Percentiles rank a stretch among this genome's conserved stretches.
Evolutionary conservation across 2,329 filamentous ascomycete species (phyloP).

Genomic region (Lecanicillium sp.): DNA sequence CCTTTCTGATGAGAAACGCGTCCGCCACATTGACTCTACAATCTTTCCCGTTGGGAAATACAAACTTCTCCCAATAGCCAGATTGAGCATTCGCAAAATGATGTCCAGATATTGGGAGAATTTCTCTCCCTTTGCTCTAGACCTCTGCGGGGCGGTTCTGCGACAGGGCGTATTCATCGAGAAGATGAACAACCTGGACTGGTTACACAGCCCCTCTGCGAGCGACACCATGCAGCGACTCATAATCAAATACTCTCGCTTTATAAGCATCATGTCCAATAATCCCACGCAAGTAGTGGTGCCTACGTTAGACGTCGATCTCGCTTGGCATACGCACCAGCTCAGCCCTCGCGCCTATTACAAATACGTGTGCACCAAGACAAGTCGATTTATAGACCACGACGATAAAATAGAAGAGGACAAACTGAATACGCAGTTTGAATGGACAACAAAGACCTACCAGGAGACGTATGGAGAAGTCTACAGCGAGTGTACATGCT

Average conservation of each 20-base stretch:
- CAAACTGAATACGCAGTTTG: constrained; percentile 55
- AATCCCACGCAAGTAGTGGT: constrained; percentile 42
- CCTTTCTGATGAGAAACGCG: constrained; percentile 25
- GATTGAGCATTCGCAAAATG: constrained; percentile 51
- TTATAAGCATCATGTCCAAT: constrained; percentile 48
- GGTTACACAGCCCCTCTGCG: constrained; percentile 64
- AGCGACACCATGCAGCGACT: constrained; percentile 55
- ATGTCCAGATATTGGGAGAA: constrained; percentile 67
- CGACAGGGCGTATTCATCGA: constrained; percentile 58
- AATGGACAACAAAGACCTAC: constrained; percentile 65
- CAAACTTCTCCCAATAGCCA: constrained; percentile 14
- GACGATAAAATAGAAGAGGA: constrained; percentile 74
- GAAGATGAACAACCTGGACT: constrained; percentile 71
- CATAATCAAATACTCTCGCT: constrained; percentile 56
- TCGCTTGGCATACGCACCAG: constrained; percentile 78
- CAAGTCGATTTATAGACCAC: constrained; percentile 61
- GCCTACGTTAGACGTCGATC: constrained; percentile 65
- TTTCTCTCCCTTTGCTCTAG: constrained; percentile 53
- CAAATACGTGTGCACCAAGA: constrained; percentile 38
- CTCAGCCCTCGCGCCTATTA: constrained; percentile 58
- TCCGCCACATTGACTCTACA: constrained; percentile 32
- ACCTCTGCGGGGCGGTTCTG: constrained; percentile 56
- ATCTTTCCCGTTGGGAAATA: background rate
- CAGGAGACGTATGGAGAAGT: constrained; percentile 54
- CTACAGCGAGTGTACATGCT: constrained; percentile 73